Conservation (phyloP, 2,329 filamentous ascomycete genomes). For the Diaporthe capsici region DNA sequence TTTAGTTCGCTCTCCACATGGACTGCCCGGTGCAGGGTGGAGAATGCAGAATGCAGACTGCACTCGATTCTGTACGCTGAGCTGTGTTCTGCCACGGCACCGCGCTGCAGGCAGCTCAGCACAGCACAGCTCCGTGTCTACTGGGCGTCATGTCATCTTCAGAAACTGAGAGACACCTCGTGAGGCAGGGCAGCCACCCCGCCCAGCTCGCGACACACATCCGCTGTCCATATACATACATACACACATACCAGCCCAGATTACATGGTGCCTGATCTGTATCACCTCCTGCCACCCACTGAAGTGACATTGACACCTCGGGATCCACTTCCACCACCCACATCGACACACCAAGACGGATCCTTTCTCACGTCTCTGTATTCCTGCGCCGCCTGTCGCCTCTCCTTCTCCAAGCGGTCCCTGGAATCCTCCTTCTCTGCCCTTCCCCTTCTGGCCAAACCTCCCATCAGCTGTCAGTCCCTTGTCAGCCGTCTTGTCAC, state of each 20-base stretch:
- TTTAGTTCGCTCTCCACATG: constrained; percentile 14
- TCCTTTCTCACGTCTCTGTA: constrained; percentile 41
- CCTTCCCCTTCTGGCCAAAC: constrained; percentile 16
- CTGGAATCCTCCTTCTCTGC: constrained; percentile 31
- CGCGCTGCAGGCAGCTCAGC: constrained; percentile 7
- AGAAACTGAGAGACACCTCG: constrained; percentile 18
- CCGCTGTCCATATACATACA: constrained; percentile 4
- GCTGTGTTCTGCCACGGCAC: not conserved
- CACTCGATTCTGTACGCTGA: not conserved
- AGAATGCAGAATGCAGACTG: constrained; percentile 6
- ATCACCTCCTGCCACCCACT: constrained; percentile 33
- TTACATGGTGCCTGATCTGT: constrained; percentile 41
- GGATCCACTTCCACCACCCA: constrained; percentile 38
- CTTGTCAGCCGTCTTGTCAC: constrained; percentile 36
- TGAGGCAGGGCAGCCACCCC: constrained; percentile 29
- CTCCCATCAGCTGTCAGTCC: constrained; percentile 31
- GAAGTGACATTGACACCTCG: constrained; percentile 38
- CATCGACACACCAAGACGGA: constrained; percentile 37
- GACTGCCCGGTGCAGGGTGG: constrained; percentile 19
- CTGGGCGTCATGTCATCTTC: constrained; percentile 16
- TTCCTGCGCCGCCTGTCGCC: constrained; percentile 40
- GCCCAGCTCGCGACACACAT: constrained; percentile 11
- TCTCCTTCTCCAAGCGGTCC: constrained; percentile 26
- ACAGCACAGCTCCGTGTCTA: not conserved
- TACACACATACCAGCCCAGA: constrained; percentile 6